Evolutionary conservation across 139 green algal genomes (phyloP), one percentile per base, ranked within the genome.

Genomic region (Zygnema cylindricum): DNA sequence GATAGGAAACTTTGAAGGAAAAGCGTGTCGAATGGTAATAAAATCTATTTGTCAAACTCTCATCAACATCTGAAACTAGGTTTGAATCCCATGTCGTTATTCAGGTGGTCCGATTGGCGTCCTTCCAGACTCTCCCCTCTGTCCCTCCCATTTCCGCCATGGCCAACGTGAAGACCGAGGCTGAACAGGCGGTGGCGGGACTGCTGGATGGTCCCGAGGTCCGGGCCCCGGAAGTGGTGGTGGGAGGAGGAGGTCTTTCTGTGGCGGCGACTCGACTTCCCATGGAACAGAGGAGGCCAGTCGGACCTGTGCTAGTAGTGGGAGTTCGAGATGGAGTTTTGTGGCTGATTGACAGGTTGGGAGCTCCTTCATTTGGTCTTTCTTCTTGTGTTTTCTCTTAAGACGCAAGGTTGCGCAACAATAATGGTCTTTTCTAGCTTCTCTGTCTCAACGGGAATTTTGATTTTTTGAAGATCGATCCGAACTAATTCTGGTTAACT

Each of bases 301-400:
- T 89, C 32, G 86, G 86, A 49, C 86, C 84, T 30, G 32, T 91
- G 25, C 32, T 75, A 41, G 86, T 91, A 41, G 86, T 91, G 38
- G 86, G 86, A 30, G 86, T 91, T 21, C 25, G 86, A 3, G 86
- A 91, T 32, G 86, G 79, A 30, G 38, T 91, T n/a, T 69, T 91
- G 23, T 91, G 86, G 86, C 86, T 91, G 0, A 69, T 91, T 21
- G 86, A 91, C 71, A 85, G 85, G 85, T 89, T n/a, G n/a, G n/a
- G n/a, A n/a, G n/a, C n/a, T n/a, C n/a, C n/a, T n/a, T n/a, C n/a
- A n/a, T n/a, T n/a, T n/a, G n/a, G n/a, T n/a, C n/a, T n/a, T n/a
- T n/a, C n/a, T n/a, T n/a, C n/a, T n/a, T n/a, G n/a, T n/a, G n/a
- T n/a, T n/a, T n/a, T n/a, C n/a, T n/a, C n/a, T n/a, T n/a, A n/a